These are phyloP conservation scores for Dioscorea alata DNA, from an alignment of 106 monocot genomes.

Conservation along the genomic window DNA sequence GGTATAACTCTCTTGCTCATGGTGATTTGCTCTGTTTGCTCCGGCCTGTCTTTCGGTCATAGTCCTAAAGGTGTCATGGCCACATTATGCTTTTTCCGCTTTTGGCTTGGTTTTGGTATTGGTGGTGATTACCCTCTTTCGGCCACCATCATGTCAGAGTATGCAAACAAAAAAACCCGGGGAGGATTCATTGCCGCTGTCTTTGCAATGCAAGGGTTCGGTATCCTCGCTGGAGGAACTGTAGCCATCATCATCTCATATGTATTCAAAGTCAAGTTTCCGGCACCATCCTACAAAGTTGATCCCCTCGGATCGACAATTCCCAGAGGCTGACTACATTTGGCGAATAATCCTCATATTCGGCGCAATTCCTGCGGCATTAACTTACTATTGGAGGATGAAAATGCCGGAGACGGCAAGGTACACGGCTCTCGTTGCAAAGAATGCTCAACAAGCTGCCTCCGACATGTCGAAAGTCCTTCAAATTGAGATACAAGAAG, in stretches of 20 bases:
- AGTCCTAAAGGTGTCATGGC: conserved; percentile 27
- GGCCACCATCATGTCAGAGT: conserved; percentile 77
- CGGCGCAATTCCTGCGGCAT: conserved; percentile 27
- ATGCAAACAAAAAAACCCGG: conserved; percentile 52
- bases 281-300: conserved; percentile 13
- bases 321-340: conserved; percentile 21
- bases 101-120: conserved; percentile 73
- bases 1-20: conserved; percentile 39
- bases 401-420: conserved; percentile 46
- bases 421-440: conserved; percentile 35
- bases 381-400: conserved; percentile 43
- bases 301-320: conserved; percentile 19
- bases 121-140: conserved; percentile 67
- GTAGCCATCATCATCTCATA: conserved; percentile 28
- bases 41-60: conserved; percentile 30
- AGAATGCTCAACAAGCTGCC: conserved; percentile 28
- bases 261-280: conserved; percentile 18
- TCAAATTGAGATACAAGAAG: conserved; percentile 26
- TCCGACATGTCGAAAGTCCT: conserved; percentile 39
- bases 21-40: conserved; percentile 26
- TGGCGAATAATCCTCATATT: conserved; percentile 38
- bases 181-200: conserved; percentile 72
- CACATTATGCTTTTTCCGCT: conserved; percentile 63
- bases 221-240: conserved; percentile 43
- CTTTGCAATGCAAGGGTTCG: conserved; percentile 60